Evolutionary conservation across 1,139 yeast genomes (phyloP).

Genomic region (Taphrina confusa): DNA sequence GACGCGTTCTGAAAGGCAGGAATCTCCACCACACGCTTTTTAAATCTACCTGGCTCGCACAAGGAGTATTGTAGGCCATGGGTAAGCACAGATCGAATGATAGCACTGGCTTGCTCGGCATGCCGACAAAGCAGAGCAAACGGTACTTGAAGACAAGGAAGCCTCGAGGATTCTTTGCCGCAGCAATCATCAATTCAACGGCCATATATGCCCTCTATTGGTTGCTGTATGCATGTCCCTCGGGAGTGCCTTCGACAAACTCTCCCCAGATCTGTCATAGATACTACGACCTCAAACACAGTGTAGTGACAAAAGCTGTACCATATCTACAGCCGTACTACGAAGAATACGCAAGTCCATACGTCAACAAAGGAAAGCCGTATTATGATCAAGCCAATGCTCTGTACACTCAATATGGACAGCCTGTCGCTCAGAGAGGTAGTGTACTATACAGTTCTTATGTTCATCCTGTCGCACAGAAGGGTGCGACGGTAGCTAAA

Average conservation of each 20-base stretch:
- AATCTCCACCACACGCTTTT: too few species aligned
- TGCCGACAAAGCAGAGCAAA: constrained; percentile 18
- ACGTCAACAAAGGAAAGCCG: constrained; percentile 23
- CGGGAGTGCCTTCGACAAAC: constrained; percentile 11
- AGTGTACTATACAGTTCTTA: constrained; percentile 1
- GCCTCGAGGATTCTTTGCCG: constrained; percentile 21
- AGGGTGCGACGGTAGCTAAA: constrained; percentile 17
- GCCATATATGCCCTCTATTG: constrained; percentile 30
- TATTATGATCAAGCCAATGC: constrained; percentile 24
- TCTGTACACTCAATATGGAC: constrained; percentile 16
- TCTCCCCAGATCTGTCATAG: constrained; percentile 28
- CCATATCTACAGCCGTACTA: constrained; percentile 28
- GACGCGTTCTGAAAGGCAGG: too few species aligned
- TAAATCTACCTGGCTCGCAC: too few species aligned
- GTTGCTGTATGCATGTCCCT: constrained; percentile 31
- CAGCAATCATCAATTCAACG: constrained; percentile 13
- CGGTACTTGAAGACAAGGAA: constrained; percentile 4
- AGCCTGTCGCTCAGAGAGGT: constrained; percentile 26
- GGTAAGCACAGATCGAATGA: constrained; percentile 16
- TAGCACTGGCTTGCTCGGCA: constrained; percentile 26
- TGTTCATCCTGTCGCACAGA: constrained; percentile 18
- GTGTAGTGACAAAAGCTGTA: constrained; percentile 14
- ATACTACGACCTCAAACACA: constrained; percentile 16
- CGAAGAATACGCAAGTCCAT: constrained; percentile 33
- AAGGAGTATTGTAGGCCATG: too few species aligned